Base-by-base conservation (phyloP, 192 early-diverging fungal species). In the Haplosporangium gracile region DNA sequence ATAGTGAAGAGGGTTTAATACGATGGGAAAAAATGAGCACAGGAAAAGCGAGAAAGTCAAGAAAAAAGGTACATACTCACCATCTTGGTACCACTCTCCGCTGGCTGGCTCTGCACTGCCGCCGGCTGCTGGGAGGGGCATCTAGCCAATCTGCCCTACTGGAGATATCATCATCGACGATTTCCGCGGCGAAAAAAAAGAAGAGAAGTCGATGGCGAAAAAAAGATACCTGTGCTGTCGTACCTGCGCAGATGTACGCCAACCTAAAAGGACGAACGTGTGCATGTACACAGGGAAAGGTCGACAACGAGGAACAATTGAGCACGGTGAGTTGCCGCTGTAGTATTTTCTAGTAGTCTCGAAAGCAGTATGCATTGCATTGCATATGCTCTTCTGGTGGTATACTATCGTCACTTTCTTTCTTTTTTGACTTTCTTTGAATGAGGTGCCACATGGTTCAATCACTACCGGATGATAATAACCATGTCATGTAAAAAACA, bases 1-100 rank as follows among this genome's bases (percentile, higher is more conserved):
- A 57, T 26, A n/a, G 55, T 24, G 24, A n/a, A 57, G 22, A 36
- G 55, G 10, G 42, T 43, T 43, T 0, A 11, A 49, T 29, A 6
- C 26, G 60, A 65, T 65, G 60, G 60, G 60, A 65, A 65, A 65
- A 65, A 34, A 65, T n/a, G 60, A 65, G 60, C 60, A 65, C 60
- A 65, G 60, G 60, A 65, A 65, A 15, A 65, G 16, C 8, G n/a
- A 57, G n/a, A 57, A 57, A 9, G 55, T 0, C 55, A 65, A 32
- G 26, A 65, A 32, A 26, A 63, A 65, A 32, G 60, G 32, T 32
- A 65, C 60, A 65, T 65, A 65, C 26, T 65, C 60, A 29, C 15
- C 26, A 29, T 65, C 26, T 24, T 65, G 29, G 60, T 65, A 65
- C 29, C 60, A 45, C 60, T 65, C 26, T 65, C 49, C 49, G 60